These are phyloP conservation scores for Fusarium sp. DNA, from an alignment of 2,329 filamentous ascomycete species.

Conservation along the genomic window DNA sequence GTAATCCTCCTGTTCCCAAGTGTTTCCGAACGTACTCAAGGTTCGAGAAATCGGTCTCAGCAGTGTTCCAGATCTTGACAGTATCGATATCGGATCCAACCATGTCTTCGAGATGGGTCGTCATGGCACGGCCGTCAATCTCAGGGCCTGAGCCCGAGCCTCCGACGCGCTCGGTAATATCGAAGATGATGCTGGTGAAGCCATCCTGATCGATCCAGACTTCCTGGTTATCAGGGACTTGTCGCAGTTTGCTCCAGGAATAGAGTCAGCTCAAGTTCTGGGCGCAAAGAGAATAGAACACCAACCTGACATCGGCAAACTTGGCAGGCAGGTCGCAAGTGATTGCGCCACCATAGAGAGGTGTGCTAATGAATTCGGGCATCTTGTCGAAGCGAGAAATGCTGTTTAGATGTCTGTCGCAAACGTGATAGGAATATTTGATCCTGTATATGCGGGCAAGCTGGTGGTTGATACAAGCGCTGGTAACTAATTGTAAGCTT, in stretches of 20 bases:
- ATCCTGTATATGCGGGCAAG: slow-evolving; percentile 9
- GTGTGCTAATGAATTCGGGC: slow-evolving; percentile 66
- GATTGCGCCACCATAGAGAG: slow-evolving; percentile 80
- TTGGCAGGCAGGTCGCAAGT: slow-evolving; percentile 73
- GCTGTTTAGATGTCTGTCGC: slow-evolving; percentile 1
- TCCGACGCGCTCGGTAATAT: slow-evolving; percentile 86
- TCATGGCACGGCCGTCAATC: slow-evolving; percentile 76
- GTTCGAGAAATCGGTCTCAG: slow-evolving; percentile 68
- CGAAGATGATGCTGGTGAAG: slow-evolving; percentile 88
- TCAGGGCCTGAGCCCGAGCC: slow-evolving; percentile 64
- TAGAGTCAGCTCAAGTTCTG: slow-evolving; percentile 16
- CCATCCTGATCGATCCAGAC: slow-evolving; percentile 87
- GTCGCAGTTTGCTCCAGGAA: slow-evolving; percentile 71
- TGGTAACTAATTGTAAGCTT: slow-evolving; percentile 1
- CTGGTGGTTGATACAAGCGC: neutral
- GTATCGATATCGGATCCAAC: slow-evolving; percentile 72
- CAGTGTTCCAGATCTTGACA: slow-evolving; percentile 74
- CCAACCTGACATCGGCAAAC: slow-evolving; percentile 79
- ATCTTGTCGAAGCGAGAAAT: slow-evolving; percentile 49
- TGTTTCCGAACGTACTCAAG: slow-evolving; percentile 60
- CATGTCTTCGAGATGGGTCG: slow-evolving; percentile 76
- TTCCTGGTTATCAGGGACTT: slow-evolving; percentile 90
- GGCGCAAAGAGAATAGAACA: slow-evolving; percentile 14
- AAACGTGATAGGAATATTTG: slow-evolving; percentile 5
- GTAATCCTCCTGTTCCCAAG: neutral